Conservation (phyloP, 495 filamentous ascomycete genomes). For the Hyaloscypha bicolor region DNA sequence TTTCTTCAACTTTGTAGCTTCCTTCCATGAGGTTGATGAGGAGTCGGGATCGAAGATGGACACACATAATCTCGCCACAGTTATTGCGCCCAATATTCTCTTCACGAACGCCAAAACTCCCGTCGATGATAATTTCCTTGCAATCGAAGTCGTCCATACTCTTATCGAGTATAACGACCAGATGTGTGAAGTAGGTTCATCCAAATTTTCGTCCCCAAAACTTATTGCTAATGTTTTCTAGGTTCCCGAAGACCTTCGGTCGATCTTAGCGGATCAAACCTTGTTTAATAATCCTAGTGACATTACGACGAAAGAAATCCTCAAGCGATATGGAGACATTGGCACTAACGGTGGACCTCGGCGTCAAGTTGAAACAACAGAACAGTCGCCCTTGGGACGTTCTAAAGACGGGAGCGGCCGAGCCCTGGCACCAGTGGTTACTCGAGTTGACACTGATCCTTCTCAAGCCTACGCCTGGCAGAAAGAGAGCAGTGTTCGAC, state of each 20-base stretch:
- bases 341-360: constrained; percentile 58
- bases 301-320: constrained; percentile 94
- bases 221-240: constrained; percentile 42
- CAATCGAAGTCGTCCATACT: constrained; percentile 87
- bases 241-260: constrained; percentile 91
- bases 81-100: constrained; percentile 95
- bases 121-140: constrained; percentile 82
- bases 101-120: constrained; percentile 67
- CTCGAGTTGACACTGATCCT: constrained; percentile 79
- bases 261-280: constrained; percentile 77
- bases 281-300: constrained; percentile 82
- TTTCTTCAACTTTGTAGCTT: constrained; percentile 97
- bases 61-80: constrained; percentile 96
- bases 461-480: constrained; percentile 71
- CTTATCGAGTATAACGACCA: constrained; percentile 91
- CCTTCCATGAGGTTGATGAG: constrained; percentile 96
- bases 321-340: constrained; percentile 84
- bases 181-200: constrained; percentile 86
- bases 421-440: constrained; percentile 46
- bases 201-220: background rate
- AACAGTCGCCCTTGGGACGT: constrained; percentile 48
- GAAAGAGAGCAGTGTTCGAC: constrained; percentile 78
- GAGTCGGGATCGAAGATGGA: constrained; percentile 97
- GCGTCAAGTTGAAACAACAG: constrained; percentile 54
- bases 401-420: constrained; percentile 50